These are phyloP conservation scores for Amniculicola lignicola DNA, from an alignment of 495 filamentous ascomycete species.

Conservation along the genomic window DNA sequence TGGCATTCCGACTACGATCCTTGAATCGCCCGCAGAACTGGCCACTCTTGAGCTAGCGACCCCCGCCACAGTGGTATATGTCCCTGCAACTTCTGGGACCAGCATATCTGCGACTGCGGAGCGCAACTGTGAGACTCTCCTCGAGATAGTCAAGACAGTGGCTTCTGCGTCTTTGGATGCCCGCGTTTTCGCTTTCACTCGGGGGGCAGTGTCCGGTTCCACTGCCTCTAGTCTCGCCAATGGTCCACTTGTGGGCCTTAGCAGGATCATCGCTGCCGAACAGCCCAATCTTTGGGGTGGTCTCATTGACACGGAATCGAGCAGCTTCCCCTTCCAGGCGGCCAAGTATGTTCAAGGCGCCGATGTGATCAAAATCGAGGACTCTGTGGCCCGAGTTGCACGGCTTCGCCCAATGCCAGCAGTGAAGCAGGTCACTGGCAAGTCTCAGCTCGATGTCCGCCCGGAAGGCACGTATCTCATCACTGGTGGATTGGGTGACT, in stretches of 20 bases:
- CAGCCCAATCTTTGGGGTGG: constrained; percentile 44
- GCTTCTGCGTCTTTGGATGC: neutral
- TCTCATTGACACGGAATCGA: constrained; percentile 39
- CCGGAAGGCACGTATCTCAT: constrained; percentile 49
- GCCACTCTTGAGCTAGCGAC: neutral
- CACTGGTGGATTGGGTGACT: constrained; percentile 47
- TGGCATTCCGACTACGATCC: neutral
- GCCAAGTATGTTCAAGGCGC: constrained; percentile 16
- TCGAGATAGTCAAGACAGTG: neutral
- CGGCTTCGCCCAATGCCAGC: neutral
- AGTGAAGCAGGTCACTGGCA: neutral
- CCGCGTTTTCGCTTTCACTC: neutral
- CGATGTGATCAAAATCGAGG: neutral
- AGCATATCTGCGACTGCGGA: neutral
- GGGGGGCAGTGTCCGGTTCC: neutral
- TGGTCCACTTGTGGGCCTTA: neutral
- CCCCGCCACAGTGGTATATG: neutral
- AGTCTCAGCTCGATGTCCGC: constrained; percentile 32
- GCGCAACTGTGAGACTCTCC: neutral
- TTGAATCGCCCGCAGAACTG: neutral
- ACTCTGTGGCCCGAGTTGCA: neutral
- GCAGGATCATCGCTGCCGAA: constrained; percentile 30
- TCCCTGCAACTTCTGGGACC: neutral
- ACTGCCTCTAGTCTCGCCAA: neutral
- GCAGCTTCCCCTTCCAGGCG: constrained; percentile 35